Percentiles rank a stretch among this genome's conserved stretches.
Evolutionary conservation across 1,284 basidiomycete species (phyloP).

Genomic region (Ustilago vetiveriae): DNA sequence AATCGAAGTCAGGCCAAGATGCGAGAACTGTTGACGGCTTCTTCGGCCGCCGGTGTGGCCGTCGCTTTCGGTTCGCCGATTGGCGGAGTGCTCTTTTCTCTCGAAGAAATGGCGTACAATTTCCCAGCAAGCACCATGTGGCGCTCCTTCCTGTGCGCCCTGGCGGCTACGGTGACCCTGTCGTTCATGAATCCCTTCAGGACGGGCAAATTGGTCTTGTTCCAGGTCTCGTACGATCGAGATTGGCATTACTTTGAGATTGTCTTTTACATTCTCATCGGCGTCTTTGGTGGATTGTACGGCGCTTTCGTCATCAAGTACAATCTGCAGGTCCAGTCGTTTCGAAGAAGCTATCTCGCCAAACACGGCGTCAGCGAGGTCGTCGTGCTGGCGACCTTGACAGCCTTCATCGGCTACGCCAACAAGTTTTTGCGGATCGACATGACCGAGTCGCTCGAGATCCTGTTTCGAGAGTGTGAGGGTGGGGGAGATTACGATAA

Average conservation of each 20-base stretch:
- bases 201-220: slow-evolving; percentile 96
- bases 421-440: slow-evolving; percentile 96
- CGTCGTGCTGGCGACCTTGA: slow-evolving; percentile 83
- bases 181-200: slow-evolving; percentile 99
- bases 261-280: slow-evolving; percentile 90
- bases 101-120: slow-evolving; percentile 82
- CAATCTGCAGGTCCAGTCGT: slow-evolving; percentile 92
- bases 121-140: slow-evolving; percentile 99
- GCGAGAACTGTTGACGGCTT: slow-evolving; percentile 92
- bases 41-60: slow-evolving; percentile 95
- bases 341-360: slow-evolving; percentile 86
- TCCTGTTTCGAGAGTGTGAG: slow-evolving; percentile 95
- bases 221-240: slow-evolving; percentile 95
- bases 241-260: slow-evolving; percentile 99
- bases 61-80: slow-evolving; percentile 98
- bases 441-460: slow-evolving; percentile 97
- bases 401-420: slow-evolving; percentile 90
- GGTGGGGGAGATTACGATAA: slow-evolving; percentile 90
- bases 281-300: slow-evolving; percentile 95
- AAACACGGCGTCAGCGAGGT: slow-evolving; percentile 89
- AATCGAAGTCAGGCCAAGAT: slow-evolving; percentile 92
- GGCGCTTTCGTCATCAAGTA: slow-evolving; percentile 97
- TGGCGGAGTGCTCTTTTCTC: slow-evolving; percentile 90
- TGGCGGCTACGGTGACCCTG: slow-evolving; percentile 94
- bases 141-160: slow-evolving; percentile 94